Conservation (phyloP, 495 filamentous ascomycete genomes). For the Entonaema liquescens region DNA sequence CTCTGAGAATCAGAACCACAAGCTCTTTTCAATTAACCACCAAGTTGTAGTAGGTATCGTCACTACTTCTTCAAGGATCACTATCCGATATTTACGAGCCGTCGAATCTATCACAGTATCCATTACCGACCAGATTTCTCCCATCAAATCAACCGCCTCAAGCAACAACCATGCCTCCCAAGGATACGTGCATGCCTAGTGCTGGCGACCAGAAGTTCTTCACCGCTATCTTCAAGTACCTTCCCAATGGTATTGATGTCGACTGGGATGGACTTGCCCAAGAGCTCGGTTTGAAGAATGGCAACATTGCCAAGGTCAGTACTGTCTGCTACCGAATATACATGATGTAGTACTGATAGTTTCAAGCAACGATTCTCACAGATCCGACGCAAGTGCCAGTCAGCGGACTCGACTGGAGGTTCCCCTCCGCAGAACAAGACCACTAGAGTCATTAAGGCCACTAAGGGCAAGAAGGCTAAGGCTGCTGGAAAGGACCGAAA, state of each 20-base stretch:
- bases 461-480: constrained; percentile 25
- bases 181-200: background rate
- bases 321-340: background rate
- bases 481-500: background rate
- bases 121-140: background rate
- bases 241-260: constrained; percentile 25
- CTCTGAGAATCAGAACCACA: background rate
- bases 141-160: background rate
- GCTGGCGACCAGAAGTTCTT: constrained; percentile 33
- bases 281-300: constrained; percentile 30
- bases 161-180: constrained; percentile 9
- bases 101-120: background rate
- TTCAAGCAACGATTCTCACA: constrained; percentile 27
- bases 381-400: constrained; percentile 28
- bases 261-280: constrained; percentile 29
- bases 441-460: constrained; percentile 12
- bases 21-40: background rate
- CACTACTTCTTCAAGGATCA: background rate
- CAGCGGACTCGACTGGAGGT: background rate
- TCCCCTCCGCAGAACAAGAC: background rate
- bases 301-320: constrained; percentile 32
- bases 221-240: constrained; percentile 24
- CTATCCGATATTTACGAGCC: background rate
- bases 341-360: constrained; percentile 5
- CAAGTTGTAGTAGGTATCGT: background rate